Evolutionary conservation across 768 basidiomycete species (phyloP).

Genomic region (Lactifluus piperatus): DNA sequence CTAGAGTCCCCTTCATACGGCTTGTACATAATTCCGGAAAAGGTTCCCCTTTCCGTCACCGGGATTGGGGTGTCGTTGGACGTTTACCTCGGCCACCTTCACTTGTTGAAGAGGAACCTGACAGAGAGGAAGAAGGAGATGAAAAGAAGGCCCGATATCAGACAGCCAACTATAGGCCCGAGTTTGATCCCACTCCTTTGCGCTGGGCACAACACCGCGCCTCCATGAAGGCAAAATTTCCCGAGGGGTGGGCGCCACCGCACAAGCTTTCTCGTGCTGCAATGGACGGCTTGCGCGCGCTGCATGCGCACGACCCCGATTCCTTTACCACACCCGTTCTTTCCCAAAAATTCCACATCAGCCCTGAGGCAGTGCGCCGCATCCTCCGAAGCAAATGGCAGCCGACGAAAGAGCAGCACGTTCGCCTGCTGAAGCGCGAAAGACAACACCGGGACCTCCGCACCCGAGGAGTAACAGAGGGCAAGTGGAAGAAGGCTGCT

Average conservation of each 20-base stretch:
- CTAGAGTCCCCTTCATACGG: neutral
- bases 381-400: constrained; percentile 40
- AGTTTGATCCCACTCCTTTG: constrained; percentile 21
- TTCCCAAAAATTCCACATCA: constrained; percentile 40
- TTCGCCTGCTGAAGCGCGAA: constrained; percentile 26
- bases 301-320: constrained; percentile 37
- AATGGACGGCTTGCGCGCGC: constrained; percentile 40
- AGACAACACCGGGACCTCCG: constrained; percentile 21
- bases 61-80: constrained; percentile 17
- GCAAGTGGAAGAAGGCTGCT: neutral
- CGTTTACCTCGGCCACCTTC: constrained; percentile 7
- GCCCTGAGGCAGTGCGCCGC: constrained; percentile 42
- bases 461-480: neutral
- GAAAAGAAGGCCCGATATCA: constrained; percentile 11
- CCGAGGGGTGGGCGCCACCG: constrained; percentile 42
- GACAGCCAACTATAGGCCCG: constrained; percentile 14
- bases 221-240: constrained; percentile 29
- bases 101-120: neutral
- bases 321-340: constrained; percentile 35
- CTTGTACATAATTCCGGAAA: neutral
- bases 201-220: constrained; percentile 26
- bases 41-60: neutral
- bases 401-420: constrained; percentile 29
- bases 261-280: constrained; percentile 44
- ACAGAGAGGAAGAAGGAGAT: neutral